phyloP scores from a whole-genome alignment of 2,329 filamentous ascomycete species.

The Dothiorella sarmentorum region DNA sequence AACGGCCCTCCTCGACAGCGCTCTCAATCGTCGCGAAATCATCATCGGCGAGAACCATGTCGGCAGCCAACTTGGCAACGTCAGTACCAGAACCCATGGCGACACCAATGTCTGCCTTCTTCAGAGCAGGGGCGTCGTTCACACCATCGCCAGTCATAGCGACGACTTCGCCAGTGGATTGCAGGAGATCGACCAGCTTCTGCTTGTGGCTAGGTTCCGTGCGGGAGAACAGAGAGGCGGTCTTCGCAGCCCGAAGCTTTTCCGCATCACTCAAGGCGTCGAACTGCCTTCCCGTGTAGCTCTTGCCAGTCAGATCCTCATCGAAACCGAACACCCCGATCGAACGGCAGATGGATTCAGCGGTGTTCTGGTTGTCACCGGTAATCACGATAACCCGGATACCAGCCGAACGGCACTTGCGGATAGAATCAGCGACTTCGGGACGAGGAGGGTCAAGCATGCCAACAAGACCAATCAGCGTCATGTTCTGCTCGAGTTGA shows the following conservation, averaged over 20 bases:
- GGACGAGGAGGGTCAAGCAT: constrained; percentile 97
- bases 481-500: constrained; percentile 89
- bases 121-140: constrained; percentile 94
- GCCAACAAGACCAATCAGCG: constrained; percentile 84
- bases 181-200: constrained; percentile 93
- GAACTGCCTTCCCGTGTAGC: constrained; percentile 92
- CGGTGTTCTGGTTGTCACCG: constrained; percentile 95
- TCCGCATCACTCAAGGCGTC: constrained; percentile 76
- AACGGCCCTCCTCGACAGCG: constrained; percentile 93
- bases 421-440: constrained; percentile 82
- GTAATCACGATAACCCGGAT: constrained; percentile 98
- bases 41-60: constrained; percentile 98
- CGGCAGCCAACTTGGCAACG: constrained; percentile 91
- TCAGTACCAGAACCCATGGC: constrained; percentile 98
- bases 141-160: constrained; percentile 99
- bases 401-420: constrained; percentile 85
- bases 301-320: constrained; percentile 86
- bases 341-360: constrained; percentile 94
- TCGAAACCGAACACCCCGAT: constrained; percentile 85
- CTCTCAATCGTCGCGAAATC: constrained; percentile 98
- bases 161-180: constrained; percentile 88
- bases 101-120: constrained; percentile 98
- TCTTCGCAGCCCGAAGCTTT: constrained; percentile 79
- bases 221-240: constrained; percentile 88
- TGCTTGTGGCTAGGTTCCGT: constrained; percentile 96